Conservation (phyloP, 495 filamentous ascomycete species). For the Xylaria curta region DNA sequence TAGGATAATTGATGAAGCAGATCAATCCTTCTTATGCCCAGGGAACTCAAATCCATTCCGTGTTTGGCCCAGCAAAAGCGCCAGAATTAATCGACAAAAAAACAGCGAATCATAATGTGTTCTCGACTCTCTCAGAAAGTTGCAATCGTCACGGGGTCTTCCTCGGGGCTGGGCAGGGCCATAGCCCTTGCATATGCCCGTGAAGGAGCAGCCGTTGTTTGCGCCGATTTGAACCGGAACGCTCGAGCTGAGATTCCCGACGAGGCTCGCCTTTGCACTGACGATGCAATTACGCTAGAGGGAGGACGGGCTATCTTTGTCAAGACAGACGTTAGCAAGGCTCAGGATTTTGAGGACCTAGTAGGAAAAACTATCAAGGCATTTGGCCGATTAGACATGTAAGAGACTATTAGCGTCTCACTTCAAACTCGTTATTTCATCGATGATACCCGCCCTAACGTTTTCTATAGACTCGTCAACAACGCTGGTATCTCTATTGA, state of each 20-base stretch:
- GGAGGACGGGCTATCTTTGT: slow-evolving; percentile 54
- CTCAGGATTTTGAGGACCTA: slow-evolving; percentile 48
- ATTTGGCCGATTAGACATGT: slow-evolving; percentile 11
- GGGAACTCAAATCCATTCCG: neutral
- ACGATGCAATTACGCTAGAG: slow-evolving; percentile 48
- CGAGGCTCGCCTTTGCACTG: slow-evolving; percentile 46
- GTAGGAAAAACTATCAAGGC: neutral
- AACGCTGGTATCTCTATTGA: slow-evolving; percentile 10
- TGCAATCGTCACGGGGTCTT: slow-evolving; percentile 57
- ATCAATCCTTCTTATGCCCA: neutral
- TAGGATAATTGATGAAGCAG: neutral
- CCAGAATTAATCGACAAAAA: neutral
- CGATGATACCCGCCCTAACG: neutral
- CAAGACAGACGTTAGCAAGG: slow-evolving; percentile 54
- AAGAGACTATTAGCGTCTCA: neutral
- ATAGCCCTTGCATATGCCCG: slow-evolving; percentile 52
- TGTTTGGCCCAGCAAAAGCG: neutral
- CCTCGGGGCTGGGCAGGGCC: slow-evolving; percentile 55
- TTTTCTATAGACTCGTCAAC: neutral
- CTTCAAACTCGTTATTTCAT: neutral
- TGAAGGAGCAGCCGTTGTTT: slow-evolving; percentile 57
- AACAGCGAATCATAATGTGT: neutral
- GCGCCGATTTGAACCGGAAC: slow-evolving; percentile 51
- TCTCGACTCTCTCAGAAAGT: slow-evolving; percentile 37
- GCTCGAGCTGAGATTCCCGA: slow-evolving; percentile 36